phyloP scores from a whole-genome alignment of 192 early-diverging fungal species.

The Coemansia sp. region DNA sequence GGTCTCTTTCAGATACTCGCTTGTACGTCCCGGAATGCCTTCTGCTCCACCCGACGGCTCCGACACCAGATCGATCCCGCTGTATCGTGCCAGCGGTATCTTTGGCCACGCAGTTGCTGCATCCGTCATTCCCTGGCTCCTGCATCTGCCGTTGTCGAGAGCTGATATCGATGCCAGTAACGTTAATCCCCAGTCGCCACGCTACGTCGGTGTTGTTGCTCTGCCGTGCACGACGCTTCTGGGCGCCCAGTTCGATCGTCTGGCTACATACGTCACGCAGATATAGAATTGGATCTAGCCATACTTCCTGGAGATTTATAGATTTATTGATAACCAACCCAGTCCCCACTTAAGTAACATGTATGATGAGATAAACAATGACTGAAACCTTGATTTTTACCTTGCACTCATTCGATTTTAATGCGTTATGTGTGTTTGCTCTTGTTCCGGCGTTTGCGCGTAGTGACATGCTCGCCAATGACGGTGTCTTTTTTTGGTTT shows the following conservation, averaged over 20 bases:
- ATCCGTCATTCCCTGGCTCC: slow-evolving; percentile 39
- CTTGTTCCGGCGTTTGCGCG: slow-evolving; percentile 16
- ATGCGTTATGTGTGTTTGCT: slow-evolving; percentile 7
- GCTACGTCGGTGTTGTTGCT: slow-evolving; percentile 37
- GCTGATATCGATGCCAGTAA: background rate
- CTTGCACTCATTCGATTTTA: background rate
- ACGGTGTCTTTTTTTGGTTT: background rate
- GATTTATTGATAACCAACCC: too few relatives aligned
- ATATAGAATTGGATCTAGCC: background rate
- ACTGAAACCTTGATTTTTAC: too few relatives aligned
- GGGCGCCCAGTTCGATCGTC: slow-evolving; percentile 31
- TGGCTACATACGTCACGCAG: background rate
- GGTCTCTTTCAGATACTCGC: slow-evolving; percentile 19
- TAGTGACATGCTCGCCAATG: slow-evolving; percentile 2
- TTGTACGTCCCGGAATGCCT: slow-evolving; percentile 7
- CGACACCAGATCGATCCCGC: slow-evolving; percentile 21
- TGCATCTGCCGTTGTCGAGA: slow-evolving; percentile 5
- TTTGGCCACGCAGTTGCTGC: slow-evolving; percentile 17
- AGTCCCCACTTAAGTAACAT: too few relatives aligned
- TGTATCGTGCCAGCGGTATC: slow-evolving; percentile 21
- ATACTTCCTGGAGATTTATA: too few relatives aligned
- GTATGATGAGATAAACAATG: too few relatives aligned
- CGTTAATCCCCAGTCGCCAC: background rate
- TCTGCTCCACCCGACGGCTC: slow-evolving; percentile 3
- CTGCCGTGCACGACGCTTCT: slow-evolving; percentile 44